These are phyloP conservation scores for Phytopythium delawarense DNA, from an alignment of 352 stramenopile species.

Conservation along the genomic window DNA sequence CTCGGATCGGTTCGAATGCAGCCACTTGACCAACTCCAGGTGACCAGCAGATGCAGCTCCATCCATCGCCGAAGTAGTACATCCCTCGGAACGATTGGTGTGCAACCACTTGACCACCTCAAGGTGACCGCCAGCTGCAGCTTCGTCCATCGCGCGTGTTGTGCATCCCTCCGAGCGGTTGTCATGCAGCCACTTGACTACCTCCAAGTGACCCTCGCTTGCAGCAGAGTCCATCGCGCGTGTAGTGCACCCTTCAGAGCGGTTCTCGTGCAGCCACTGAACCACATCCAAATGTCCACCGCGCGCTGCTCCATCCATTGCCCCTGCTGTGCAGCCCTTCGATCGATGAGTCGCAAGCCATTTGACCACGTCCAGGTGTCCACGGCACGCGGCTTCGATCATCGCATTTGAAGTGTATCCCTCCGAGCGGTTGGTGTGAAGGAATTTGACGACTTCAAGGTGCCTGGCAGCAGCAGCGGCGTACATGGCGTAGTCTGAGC, in stretches of 20 bases:
- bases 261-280: background rate
- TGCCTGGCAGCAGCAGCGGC: conserved; percentile 8
- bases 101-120: conserved; percentile 2
- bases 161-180: too few species aligned
- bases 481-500: conserved; percentile 11
- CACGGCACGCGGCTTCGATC: too few species aligned
- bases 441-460: conserved; percentile 9
- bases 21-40: conserved; percentile 14
- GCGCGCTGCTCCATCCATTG: conserved; percentile 12
- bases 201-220: too few species aligned
- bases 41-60: conserved; percentile 5
- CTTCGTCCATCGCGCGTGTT: too few species aligned
- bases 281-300: conserved; percentile 11
- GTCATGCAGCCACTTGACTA: too few species aligned
- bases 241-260: background rate
- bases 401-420: conserved; percentile 5
- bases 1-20: conserved; percentile 12
- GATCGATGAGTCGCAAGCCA: too few species aligned
- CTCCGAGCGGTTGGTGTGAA: conserved; percentile 16
- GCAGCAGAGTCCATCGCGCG: background rate
- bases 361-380: too few species aligned
- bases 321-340: background rate
- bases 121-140: too few species aligned
- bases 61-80: conserved; percentile 15
- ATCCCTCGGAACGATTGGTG: conserved; percentile 12